Base-by-base conservation (phyloP, 2,329 filamentous ascomycete species). In the Penicillium sp. region DNA sequence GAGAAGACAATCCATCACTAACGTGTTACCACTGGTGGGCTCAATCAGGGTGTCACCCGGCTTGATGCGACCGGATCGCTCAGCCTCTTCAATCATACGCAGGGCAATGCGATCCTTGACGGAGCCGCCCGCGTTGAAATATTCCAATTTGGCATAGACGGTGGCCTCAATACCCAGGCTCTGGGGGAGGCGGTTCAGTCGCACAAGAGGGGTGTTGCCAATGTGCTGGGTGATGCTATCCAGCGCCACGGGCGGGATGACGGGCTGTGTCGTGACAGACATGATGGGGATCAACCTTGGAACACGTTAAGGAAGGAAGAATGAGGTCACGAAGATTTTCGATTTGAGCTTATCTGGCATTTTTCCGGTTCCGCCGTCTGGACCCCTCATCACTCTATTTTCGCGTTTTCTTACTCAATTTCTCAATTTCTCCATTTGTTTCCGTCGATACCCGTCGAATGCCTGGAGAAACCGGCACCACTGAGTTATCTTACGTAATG, bases 1-100 rank as follows among this genome's bases (percentile, higher is more conserved):
- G 21, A 10, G 14, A 6, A 37, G 7, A 14, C 13, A 26, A n/a
- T 29, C 6, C 13, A 31, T 8, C 43, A 73, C 77, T 49, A 70
- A 80, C 81, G 95, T 99, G 76, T 99, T 99, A 54, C 95, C 95
- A 71, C 92, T 96, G 48, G 95, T 99, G 10, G 95, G 95, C 83
- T 99, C 95, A 72, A 99, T 99, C 70, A 99, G 80, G 52, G 92
- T 98, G 78, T 98, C 93, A 55, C 93, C 95, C 27, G 95, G 95
- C 83, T 95, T 97, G 78, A 99, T 97, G 64, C 93, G 88, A 46
- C 95, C 95, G 52, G 85, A 88, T 72, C 86, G 87, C 83, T 99
- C 95, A 14, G 95, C 95, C 75, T 93, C 90, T 78, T 98, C 93
- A 61, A 99, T 90, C 95, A 99, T 99, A 71, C 95, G 90, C 73